Conservation (phyloP, 352 stramenopile species). For the Nothophytophthora sp. region DNA sequence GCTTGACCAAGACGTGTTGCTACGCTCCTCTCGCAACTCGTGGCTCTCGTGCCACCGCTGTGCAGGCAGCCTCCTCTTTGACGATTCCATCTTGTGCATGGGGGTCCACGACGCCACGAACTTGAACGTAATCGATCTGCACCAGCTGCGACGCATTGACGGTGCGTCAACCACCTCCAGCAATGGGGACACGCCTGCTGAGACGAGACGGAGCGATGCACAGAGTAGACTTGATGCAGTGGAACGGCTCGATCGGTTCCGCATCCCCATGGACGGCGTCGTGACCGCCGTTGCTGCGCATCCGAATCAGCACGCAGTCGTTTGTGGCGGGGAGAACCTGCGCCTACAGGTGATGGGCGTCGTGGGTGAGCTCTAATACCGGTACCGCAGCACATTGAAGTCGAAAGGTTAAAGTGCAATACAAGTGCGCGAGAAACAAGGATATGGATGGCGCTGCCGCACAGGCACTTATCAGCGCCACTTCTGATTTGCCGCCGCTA, state of each 20-base stretch:
- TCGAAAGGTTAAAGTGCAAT: too few species aligned
- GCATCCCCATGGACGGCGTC: constrained; percentile 41
- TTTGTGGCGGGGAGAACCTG: constrained; percentile 52
- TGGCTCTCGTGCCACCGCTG: constrained; percentile 65
- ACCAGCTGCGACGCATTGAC: constrained; percentile 28
- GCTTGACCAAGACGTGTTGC: constrained; percentile 17
- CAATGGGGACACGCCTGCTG: too few species aligned
- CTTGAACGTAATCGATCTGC: constrained; percentile 56
- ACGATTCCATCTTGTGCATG: constrained; percentile 52
- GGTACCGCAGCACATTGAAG: too few species aligned
- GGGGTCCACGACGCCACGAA: constrained; percentile 36
- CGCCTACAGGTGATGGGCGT: constrained; percentile 31
- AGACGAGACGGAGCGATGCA: background rate
- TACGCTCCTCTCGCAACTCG: constrained; percentile 34
- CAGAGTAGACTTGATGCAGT: constrained; percentile 11
- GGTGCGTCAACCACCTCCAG: too few species aligned
- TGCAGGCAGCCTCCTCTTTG: constrained; percentile 39
- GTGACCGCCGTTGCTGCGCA: constrained; percentile 51
- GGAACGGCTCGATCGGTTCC: constrained; percentile 47
- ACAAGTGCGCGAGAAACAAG: too few species aligned
- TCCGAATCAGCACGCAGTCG: constrained; percentile 41
- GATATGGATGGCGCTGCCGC: too few species aligned
- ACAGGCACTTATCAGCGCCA: too few species aligned
- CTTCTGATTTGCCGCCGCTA: too few species aligned
- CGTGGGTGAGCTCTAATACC: too few species aligned